phyloP scores from a whole-genome alignment of 2,329 filamentous ascomycete species.

The Colletotrichum sublineola region DNA sequence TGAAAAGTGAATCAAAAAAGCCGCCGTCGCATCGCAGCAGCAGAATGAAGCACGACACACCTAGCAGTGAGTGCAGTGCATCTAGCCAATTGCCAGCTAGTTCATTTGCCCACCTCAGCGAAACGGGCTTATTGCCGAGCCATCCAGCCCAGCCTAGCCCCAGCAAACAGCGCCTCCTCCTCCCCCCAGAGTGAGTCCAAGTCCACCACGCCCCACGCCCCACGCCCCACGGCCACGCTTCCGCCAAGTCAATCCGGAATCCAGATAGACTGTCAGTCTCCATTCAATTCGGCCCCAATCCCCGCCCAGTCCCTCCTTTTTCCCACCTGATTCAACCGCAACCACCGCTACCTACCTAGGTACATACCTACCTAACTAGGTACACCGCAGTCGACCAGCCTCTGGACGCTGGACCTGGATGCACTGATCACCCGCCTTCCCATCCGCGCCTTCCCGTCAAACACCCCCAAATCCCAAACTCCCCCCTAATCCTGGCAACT shows the following conservation, averaged over 20 bases:
- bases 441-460: slow-evolving; percentile 16
- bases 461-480: slow-evolving; percentile 18
- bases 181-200: slow-evolving; percentile 6
- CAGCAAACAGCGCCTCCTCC: background rate
- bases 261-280: background rate
- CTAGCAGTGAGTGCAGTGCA: background rate
- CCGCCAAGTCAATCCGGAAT: background rate
- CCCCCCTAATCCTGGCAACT: slow-evolving; percentile 39
- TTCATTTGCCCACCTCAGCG: slow-evolving; percentile 16
- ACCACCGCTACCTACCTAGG: too few relatives aligned
- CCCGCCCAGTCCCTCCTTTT: slow-evolving; percentile 28
- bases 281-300: slow-evolving; percentile 30
- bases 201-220: slow-evolving; percentile 2
- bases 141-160: slow-evolving; percentile 14
- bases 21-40: background rate
- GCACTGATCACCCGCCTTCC: slow-evolving; percentile 32
- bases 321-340: background rate
- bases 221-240: slow-evolving; percentile 25
- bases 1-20: background rate
- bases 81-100: slow-evolving; percentile 1
- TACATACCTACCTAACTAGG: too few relatives aligned
- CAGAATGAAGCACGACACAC: background rate
- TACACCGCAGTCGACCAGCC: background rate
- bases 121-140: slow-evolving; percentile 39
- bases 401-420: slow-evolving; percentile 10